phyloP scores from a whole-genome alignment of 345 rosid species.

The Acer saccharum region DNA sequence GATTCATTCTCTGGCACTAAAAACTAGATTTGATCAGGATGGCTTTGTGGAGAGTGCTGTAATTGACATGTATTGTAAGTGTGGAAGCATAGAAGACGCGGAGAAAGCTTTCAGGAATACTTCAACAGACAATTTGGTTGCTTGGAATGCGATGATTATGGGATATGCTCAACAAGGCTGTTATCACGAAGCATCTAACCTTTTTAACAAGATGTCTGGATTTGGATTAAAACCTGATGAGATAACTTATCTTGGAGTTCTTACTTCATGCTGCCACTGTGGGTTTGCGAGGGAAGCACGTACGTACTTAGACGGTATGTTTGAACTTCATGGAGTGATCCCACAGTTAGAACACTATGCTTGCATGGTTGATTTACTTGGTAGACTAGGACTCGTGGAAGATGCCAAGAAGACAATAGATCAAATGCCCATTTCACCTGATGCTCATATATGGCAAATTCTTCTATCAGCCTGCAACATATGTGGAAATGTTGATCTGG shows the following conservation, averaged over 20 bases:
- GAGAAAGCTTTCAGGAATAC: slow-evolving; percentile 36
- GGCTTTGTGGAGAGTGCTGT: slow-evolving; percentile 41
- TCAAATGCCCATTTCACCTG: slow-evolving; percentile 43
- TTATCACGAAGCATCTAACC: slow-evolving; percentile 31
- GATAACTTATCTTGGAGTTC: slow-evolving; percentile 45
- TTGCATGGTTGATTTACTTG: slow-evolving; percentile 45
- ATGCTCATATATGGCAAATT: slow-evolving; percentile 46
- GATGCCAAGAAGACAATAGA: slow-evolving; percentile 39
- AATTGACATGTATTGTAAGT: slow-evolving; percentile 47
- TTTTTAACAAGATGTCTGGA: slow-evolving; percentile 34
- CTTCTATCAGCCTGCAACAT: slow-evolving; percentile 42
- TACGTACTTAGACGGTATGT: slow-evolving; percentile 28
- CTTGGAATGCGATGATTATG: slow-evolving; percentile 53
- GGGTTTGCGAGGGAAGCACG: slow-evolving; percentile 43
- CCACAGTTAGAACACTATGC: slow-evolving; percentile 47
- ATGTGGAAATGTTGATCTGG: slow-evolving; percentile 35
- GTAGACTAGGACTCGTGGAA: slow-evolving; percentile 44
- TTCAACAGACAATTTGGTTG: slow-evolving; percentile 31
- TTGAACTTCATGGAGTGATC: slow-evolving; percentile 32
- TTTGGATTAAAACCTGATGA: slow-evolving; percentile 44
- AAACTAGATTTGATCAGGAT: slow-evolving; percentile 32
- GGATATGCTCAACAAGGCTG: slow-evolving; percentile 51
- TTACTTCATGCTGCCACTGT: slow-evolving; percentile 50
- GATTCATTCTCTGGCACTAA: slow-evolving; percentile 36
- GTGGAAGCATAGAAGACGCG: slow-evolving; percentile 41